Conservation (phyloP, 345 rosid genomes). For the Euclidium syriacum region DNA sequence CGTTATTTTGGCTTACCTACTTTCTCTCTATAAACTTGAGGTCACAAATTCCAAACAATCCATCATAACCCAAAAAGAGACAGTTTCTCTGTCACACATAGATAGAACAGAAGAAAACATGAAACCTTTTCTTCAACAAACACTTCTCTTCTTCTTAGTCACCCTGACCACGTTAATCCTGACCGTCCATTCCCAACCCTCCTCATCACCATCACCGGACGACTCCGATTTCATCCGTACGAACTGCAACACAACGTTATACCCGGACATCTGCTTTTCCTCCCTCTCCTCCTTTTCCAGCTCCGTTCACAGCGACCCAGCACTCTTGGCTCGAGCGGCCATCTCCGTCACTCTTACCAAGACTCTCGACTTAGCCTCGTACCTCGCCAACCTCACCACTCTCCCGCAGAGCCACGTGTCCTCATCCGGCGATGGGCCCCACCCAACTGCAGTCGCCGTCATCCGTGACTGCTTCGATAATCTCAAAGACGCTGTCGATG, state of each 20-base stretch:
- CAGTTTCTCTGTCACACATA: conserved; percentile 8
- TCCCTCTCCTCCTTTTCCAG: conserved; percentile 57
- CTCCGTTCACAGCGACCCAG: conserved; percentile 43
- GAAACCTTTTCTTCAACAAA: conserved; percentile 23
- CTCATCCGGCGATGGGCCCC: conserved; percentile 7
- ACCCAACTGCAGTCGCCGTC: conserved; percentile 40
- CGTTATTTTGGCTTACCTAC: neutral
- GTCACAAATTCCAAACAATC: conserved; percentile 11
- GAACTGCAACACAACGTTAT: conserved; percentile 66
- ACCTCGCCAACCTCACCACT: conserved; percentile 53
- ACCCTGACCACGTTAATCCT: conserved; percentile 19
- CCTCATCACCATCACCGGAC: conserved; percentile 11
- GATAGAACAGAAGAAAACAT: conserved; percentile 15
- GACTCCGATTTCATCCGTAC: conserved; percentile 60
- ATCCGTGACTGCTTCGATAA: conserved; percentile 80
- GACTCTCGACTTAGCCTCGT: conserved; percentile 42
- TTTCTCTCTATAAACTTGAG: neutral
- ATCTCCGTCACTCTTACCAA: conserved; percentile 50
- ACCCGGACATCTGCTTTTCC: conserved; percentile 72
- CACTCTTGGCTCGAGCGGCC: conserved; percentile 66
- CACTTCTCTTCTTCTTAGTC: conserved; percentile 19
- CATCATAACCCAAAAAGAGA: conserved; percentile 14
- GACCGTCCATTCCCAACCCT: conserved; percentile 25
- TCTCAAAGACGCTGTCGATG: conserved; percentile 78
- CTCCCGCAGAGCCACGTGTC: conserved; percentile 42